Evolutionary conservation across 495 filamentous ascomycete genomes (phyloP), one percentile per base, ranked within the genome.

Genomic region (Aspergillus sparsus): DNA sequence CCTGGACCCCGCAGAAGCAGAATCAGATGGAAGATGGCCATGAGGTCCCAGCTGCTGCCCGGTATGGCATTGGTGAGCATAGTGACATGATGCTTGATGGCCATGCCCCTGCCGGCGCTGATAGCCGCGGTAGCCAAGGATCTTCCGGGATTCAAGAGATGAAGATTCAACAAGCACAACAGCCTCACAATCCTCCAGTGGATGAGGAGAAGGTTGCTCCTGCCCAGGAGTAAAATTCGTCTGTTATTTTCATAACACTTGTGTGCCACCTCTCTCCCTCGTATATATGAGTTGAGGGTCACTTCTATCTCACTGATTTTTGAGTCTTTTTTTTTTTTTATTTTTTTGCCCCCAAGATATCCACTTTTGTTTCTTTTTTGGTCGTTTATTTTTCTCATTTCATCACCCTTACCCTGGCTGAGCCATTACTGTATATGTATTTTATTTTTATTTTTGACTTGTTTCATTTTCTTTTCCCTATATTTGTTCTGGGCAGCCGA

Each of bases 1-100:
- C 94, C 47, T 98, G 94, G 94, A 97, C 91, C 5, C 93, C 94
- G 0, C 89, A 91, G 57, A 90, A 90, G 72, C 69, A 75, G 39
- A 86, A 89, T 36, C 87, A 87, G 62, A 80, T 79, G 13, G 68
- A 74, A 36, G 82, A 82, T 49, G 83, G 87, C 44, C 82, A 87
- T 66, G 77, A 88, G 61, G 83, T 89, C 60, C 80, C 86, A 1
- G 80, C 86, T 54, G 78, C 83, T 15, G 86, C 91, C 15, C 84
- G 91, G 63, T 91, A 96, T 75, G 92, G 92, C 47, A 95, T 96
- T 65, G 77, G 78, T 51, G 85, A 89, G 65, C 92, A 96, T 75
- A 85, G 82, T 53, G 80, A 88, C 61, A 88, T 91, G 84, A 84
- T 85, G 74, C 65, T 87, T 9, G 83, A 87, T 58, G 85, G 84